Evolutionary conservation across 108 stramenopile genomes (phyloP), one percentile per base, ranked within the genome.

Genomic region (Pseudonitzschia multiseries): DNA sequence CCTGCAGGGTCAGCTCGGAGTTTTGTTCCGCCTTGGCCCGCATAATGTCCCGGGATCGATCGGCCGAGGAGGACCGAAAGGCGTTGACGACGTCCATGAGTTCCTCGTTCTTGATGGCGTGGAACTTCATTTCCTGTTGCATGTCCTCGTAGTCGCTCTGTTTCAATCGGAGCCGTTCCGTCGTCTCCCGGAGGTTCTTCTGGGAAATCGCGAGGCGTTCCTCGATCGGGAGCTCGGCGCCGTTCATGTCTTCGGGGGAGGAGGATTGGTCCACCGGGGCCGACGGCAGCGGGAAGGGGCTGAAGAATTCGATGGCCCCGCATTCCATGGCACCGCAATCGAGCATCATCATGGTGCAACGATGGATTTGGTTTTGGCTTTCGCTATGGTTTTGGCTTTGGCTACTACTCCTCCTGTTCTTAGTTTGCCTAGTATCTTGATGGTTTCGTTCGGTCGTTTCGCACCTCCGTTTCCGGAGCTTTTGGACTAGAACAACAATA

Each of bases 21-120:
- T 67, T 67, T 29, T 67, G 66, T 50, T 67, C 66, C 22, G 66
- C 42, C 44, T 67, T 67, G 21, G 44, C 42, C 43, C 21, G 18
- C 66, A 67, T 67, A 10, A 67, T 31, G n/a, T 67, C 28, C 13
- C 43, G 66, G 24, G 43, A 28, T 13, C 36, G 27, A 44, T 29
- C 44, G 28, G 15, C 28, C 20, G 43, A 48, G 15, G 43, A 31
- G 44, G 33, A 48, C 8, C 46, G 66, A 17, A 67, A 67, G 28
- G 66, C 44, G 43, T 67, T 67, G 44, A 67, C 22, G 12, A 67
- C 46, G 22, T 67, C 43, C 43, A 48, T 67, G 15, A 67, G 44
- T 67, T 67, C 66, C 43, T 67, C 46, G 36, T 67, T 67, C 22
- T 67, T 67, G 0, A 67, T 50, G 1, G 28, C 36, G 28, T 67